Evolutionary conservation across 257 asterid genomes (phyloP), one percentile per base, ranked within the genome.

Genomic region (Fraxinus quadrangulata): DNA sequence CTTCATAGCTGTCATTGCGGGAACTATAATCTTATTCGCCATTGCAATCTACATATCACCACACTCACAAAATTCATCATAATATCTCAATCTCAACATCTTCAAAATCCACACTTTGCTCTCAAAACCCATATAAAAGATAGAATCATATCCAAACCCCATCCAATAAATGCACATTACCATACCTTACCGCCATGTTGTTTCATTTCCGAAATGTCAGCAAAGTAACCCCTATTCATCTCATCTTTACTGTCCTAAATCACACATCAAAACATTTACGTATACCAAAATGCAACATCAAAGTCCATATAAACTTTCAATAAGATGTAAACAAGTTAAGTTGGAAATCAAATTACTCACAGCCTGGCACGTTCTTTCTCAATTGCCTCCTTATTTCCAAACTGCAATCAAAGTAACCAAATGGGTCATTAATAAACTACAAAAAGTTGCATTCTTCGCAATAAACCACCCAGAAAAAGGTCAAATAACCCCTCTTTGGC

Each of bases 171-270:
- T 56, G 10, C 59, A 34, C n/a, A 79, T 17, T 24, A 13, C 6
- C 75, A 61, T 77, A 92, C 99, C 99, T 96, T 96, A 83, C 99
- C 99, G 63, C 90, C 94, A 61, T 96, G 96, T 83, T 87, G 78
- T 85, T 87, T 82, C 95, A 92, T 71, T 70, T 93, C 99, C 3
- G 84, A 68, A 73, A 93, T 84, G 82, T 96, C 99, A 70, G 92
- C 95, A 80, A 92, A 90, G 83, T 88, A 92, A 79, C 97, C 92
- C 81, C 98, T 79, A 68, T 74, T 88, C 86, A 96, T 83, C 92
- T 96, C 99, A 88, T 96, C 98, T 80, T 85, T 82, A 96, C 98
- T 96, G 99, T 86, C 92, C 91, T 87, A 93, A 84, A 85, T 75
- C 78, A 79, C 82, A 85, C 77, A 69, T 17, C 75, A 77, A 74